Conservation (phyloP, 345 rosid genomes). For the Salix caprea region DNA sequence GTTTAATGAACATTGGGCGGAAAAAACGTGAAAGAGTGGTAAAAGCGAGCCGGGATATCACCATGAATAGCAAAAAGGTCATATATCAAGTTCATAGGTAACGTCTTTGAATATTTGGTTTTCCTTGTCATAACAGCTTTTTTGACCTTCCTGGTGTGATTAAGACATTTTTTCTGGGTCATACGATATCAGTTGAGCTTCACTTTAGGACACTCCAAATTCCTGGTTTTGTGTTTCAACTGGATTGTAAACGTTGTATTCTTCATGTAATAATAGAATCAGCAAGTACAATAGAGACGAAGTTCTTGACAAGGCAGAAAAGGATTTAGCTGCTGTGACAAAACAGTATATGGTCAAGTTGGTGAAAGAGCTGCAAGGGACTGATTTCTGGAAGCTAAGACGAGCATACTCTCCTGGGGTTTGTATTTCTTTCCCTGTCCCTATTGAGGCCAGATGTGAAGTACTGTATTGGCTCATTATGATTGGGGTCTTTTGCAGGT, state of each 20-base stretch:
- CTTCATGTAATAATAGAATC: conserved; percentile 40
- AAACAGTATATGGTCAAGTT: conserved; percentile 55
- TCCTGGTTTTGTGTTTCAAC: neutral
- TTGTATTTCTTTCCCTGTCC: conserved; percentile 10
- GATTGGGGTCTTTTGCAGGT: conserved; percentile 47
- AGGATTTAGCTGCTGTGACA: conserved; percentile 62
- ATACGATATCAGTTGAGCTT: neutral
- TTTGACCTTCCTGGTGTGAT: neutral
- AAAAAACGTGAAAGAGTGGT: conserved; percentile 92
- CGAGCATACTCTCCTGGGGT: conserved; percentile 96
- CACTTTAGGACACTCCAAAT: neutral
- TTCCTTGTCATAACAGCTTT: neutral
- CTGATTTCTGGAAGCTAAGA: conserved; percentile 88
- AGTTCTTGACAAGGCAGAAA: conserved; percentile 76
- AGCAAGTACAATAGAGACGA: conserved; percentile 66
- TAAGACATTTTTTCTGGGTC: neutral
- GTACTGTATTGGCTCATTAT: neutral
- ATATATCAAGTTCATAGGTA: conserved; percentile 98
- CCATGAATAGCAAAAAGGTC: conserved; percentile 89
- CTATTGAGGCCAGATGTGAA: neutral
- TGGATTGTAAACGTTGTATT: neutral
- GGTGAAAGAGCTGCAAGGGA: conserved; percentile 78
- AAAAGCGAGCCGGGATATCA: conserved; percentile 92
- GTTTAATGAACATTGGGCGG: too few species aligned
- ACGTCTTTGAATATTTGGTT: neutral